Base-by-base conservation (phyloP, 2,329 filamentous ascomycete genomes). In the Fusarium sp. region DNA sequence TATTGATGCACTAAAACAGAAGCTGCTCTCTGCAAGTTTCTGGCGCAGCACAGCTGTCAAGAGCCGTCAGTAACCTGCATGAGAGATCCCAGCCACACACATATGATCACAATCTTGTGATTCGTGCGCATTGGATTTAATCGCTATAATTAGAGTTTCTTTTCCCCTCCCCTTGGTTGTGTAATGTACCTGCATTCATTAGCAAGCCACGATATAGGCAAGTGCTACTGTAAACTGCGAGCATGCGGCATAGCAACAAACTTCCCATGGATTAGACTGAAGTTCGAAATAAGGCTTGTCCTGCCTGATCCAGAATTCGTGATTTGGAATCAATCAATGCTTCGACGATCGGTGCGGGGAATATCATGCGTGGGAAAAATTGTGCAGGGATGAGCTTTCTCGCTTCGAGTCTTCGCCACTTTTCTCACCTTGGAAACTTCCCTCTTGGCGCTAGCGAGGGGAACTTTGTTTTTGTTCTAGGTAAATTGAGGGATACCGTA, bases 281-380 rank as follows among this genome's bases (percentile, higher is more conserved):
- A 24, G 22, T 24, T 38, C 34, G 34, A 38, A 38, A 38, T n/a
- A 38, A 38, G 34, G 34, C 34, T 38, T 38, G 22, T n/a, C 18
- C 25, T 40, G 34, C 24, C 50, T 52, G 51, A 27, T 50, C 44
- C 30, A 64, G 20, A 40, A 22, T 65, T 52, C n/a, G 34, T 64
- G 51, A 64, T 64, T 64, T 64, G 62, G 62, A 64, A 64, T 64
- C 62, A 64, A 64, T 64, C 62, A 64, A 38, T 45, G 50, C 27
- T 38, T 49, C 40, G 44, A 32, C 24, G 44, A 55, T 45, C 53
- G 34, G 29, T 64, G 59, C 59, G 61, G 61, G 59, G 38, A 38
- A 24, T 27, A 42, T 64, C 59, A 64, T 40, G 59, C 61, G 16
- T 24, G 18, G 29, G 29, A 9, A 29, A n/a, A 20, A 6, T 8